phyloP scores from a whole-genome alignment of 306 rosid genomes.

The Quercus alba region DNA sequence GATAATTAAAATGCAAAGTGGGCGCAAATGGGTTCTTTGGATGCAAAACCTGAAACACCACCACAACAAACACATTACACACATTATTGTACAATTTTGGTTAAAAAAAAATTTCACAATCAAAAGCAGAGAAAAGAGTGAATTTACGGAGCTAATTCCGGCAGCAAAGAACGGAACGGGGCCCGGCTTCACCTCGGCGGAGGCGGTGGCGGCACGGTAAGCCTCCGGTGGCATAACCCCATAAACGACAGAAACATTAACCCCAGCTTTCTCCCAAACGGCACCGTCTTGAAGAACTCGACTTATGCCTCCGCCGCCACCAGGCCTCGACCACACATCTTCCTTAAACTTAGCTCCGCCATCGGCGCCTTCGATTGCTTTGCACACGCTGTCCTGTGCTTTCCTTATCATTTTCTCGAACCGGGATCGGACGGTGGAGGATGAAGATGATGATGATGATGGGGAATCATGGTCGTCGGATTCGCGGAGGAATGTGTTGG shows the following conservation, averaged over 20 bases:
- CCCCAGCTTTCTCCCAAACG: constrained; percentile 98
- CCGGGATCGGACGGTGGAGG: constrained; percentile 65
- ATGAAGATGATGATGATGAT: constrained; percentile 30
- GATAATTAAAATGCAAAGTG: constrained; percentile 88
- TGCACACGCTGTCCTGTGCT: constrained; percentile 80
- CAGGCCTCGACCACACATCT: constrained; percentile 98
- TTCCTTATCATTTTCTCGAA: constrained; percentile 98
- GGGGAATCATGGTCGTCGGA: constrained; percentile 28
- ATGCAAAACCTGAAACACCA: constrained; percentile 72
- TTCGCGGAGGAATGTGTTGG: constrained; percentile 71
- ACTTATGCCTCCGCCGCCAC: constrained; percentile 96
- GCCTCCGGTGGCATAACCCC: constrained; percentile 99
- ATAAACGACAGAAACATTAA: constrained; percentile 90
- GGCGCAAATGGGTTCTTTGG: constrained; percentile 99
- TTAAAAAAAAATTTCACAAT: too few relatives aligned
- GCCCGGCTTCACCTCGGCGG: constrained; percentile 64
- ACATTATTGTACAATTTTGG: too few relatives aligned
- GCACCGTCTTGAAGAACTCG: constrained; percentile 94
- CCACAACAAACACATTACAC: neutral
- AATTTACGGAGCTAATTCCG: constrained; percentile 86
- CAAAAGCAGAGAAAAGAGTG: neutral
- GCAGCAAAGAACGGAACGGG: constrained; percentile 95
- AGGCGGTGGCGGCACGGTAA: constrained; percentile 84
- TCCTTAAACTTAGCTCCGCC: constrained; percentile 79
- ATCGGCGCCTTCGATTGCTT: constrained; percentile 73